Evolutionary conservation across 2,329 filamentous ascomycete genomes (phyloP).

Genomic region (Hypoxylon sp.): DNA sequence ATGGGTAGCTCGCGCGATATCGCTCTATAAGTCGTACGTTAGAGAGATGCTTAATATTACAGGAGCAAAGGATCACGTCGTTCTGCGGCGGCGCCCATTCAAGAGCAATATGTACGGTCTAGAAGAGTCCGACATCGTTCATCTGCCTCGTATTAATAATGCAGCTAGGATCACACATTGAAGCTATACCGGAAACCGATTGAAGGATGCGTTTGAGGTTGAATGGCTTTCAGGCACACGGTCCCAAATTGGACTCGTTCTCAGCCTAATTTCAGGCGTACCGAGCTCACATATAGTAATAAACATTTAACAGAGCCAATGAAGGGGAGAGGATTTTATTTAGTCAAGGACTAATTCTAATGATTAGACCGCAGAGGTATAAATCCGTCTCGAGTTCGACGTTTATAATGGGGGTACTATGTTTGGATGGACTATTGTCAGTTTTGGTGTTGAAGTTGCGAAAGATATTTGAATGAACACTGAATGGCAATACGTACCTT

Average conservation of each 20-base stretch:
- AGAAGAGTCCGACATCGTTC: constrained; percentile 16
- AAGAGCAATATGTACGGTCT: constrained; percentile 1
- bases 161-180: constrained; percentile 11
- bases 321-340: not conserved
- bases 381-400: constrained; percentile 1
- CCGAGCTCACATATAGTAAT: constrained; percentile 1
- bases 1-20: constrained; percentile 14
- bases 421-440: not conserved
- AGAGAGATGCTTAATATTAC: constrained; percentile 26
- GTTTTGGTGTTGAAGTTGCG: not conserved
- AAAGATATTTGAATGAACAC: not conserved
- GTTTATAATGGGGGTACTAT: not conserved
- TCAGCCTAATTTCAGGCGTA: constrained; percentile 1
- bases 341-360: not conserved
- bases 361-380: constrained; percentile 2
- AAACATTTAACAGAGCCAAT: not conserved
- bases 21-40: constrained; percentile 18
- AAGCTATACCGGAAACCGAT: constrained; percentile 20
- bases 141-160: constrained; percentile 24
- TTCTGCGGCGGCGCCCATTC: constrained; percentile 4
- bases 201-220: constrained; percentile 38
- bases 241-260: constrained; percentile 1
- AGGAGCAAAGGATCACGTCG: constrained; percentile 35
- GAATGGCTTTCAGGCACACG: constrained; percentile 1
- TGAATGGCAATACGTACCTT: not conserved